Evolutionary conservation across 2,329 filamentous ascomycete species (phyloP).

Genomic region (Aspergillus ochraceus): DNA sequence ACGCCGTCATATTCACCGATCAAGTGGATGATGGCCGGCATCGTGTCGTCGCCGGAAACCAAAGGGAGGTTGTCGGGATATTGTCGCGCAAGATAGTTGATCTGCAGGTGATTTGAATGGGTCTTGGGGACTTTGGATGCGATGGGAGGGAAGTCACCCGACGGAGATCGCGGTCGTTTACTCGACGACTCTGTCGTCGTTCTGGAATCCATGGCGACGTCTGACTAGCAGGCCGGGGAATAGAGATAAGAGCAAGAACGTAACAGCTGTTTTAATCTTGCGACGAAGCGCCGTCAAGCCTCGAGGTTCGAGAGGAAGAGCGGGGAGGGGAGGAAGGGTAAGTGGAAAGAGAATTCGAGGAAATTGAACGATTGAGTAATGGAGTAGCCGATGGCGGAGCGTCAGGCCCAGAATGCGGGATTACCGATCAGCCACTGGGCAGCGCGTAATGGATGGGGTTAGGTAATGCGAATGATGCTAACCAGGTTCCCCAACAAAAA

Average conservation of each 20-base stretch:
- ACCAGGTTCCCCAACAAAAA: conserved; percentile 7
- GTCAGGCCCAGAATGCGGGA: conserved; percentile 22
- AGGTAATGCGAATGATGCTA: conserved; percentile 14
- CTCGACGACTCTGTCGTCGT: conserved; percentile 39
- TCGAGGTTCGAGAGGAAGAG: background rate
- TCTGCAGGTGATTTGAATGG: conserved; percentile 60
- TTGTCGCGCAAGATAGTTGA: conserved; percentile 67
- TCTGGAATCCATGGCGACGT: conserved; percentile 35
- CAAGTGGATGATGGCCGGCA: conserved; percentile 70
- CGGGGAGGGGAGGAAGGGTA: background rate
- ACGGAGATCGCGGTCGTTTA: conserved; percentile 49
- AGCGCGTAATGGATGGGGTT: conserved; percentile 14
- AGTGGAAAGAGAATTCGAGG: background rate
- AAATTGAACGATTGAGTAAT: conserved; percentile 20
- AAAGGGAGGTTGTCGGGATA: conserved; percentile 62
- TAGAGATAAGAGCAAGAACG: conserved; percentile 1
- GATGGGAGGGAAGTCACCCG: conserved; percentile 39
- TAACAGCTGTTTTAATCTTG: background rate
- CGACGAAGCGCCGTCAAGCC: background rate
- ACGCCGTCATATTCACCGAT: conserved; percentile 83
- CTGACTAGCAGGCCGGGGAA: background rate
- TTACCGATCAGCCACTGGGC: conserved; percentile 18
- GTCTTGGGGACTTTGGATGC: conserved; percentile 56
- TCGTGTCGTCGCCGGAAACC: conserved; percentile 66
- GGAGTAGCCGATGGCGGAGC: conserved; percentile 23